phyloP scores from a whole-genome alignment of 2,329 filamentous ascomycete species.

The Aureobasidium sp. region DNA sequence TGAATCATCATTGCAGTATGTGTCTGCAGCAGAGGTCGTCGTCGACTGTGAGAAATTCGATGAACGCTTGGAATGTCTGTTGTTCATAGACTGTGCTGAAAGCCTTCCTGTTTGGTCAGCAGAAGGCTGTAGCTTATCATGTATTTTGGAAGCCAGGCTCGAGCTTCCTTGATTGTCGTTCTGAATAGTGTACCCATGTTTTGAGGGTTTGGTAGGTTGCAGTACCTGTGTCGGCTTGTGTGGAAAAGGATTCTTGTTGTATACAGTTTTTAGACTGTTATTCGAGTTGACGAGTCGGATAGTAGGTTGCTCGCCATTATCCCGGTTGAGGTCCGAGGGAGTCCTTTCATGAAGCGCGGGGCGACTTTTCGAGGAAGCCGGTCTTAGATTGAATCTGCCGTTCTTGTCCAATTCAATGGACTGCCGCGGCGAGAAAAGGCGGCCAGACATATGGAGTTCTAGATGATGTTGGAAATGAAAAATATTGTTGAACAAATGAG shows the following conservation, averaged over 20 bases:
- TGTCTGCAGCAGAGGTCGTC: slow-evolving; percentile 16
- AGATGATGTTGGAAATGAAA: not conserved
- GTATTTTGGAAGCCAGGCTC: not conserved
- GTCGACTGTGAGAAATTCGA: slow-evolving; percentile 15
- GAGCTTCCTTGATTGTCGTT: not conserved
- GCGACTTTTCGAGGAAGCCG: slow-evolving; percentile 16
- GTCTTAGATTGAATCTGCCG: slow-evolving; percentile 9
- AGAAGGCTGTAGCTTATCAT: slow-evolving; percentile 18
- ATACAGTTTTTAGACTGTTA: slow-evolving; percentile 15
- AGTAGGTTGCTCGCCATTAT: slow-evolving; percentile 22
- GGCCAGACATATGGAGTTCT: slow-evolving; percentile 16
- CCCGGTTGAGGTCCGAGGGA: slow-evolving; percentile 20
- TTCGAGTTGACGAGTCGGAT: slow-evolving; percentile 28
- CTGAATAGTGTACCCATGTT: slow-evolving; percentile 8
- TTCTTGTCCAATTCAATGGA: slow-evolving; percentile 17
- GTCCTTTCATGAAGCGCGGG: slow-evolving; percentile 24
- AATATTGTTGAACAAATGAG: slow-evolving; percentile 12
- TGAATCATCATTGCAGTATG: slow-evolving; percentile 16
- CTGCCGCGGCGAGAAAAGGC: slow-evolving; percentile 17
- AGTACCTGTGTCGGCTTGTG: slow-evolving; percentile 17
- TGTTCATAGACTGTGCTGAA: slow-evolving; percentile 19
- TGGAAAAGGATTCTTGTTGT: slow-evolving; percentile 19
- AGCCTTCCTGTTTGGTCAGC: slow-evolving; percentile 17
- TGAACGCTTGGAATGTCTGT: slow-evolving; percentile 4
- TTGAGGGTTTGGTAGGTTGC: slow-evolving; percentile 11